Base-by-base conservation (phyloP, 805 yeast species). In the Hanseniaspora occidentalis region DNA sequence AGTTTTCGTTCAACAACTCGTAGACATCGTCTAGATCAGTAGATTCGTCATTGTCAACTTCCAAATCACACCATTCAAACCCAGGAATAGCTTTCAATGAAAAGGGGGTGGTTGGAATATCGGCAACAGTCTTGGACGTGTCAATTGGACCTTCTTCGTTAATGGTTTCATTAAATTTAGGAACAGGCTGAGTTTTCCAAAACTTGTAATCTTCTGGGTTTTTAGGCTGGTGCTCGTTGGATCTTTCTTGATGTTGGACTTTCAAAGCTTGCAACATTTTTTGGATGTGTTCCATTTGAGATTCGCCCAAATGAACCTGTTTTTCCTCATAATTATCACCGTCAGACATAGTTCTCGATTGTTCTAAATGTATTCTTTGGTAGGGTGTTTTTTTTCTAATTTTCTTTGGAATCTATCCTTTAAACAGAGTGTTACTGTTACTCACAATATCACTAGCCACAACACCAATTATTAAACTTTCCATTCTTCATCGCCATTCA, bases 121-220 rank as follows among this genome's bases (percentile, higher is more conserved):
- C 86, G 4, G 61, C 81, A 2, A 88, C 77, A 0, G 75, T 76
- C 55, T 84, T 84, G 6, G 52, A 38, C 23, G 52, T 48, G 50
- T 86, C 94, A 47, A 88, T 84, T 6, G 94, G 89, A 0, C 96
- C 96, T 53, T 85, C 95, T 9, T 66, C 58, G 5, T 63, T 68
- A 35, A 80, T 67, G 35, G 65, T 57, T 52, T 80, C 92, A 54
- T 83, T 83, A 47, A 88, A 76, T 23, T 67, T 68, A 7, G 86
- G 73, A 17, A 92, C 97, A 0, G 98, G 98, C 62, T 92, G 98
- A 2, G 98, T 92, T 54, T 82, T 84, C 98, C 98, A 92, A 63
- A 92, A 92, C 64, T 83, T 84, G 66, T 88, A 84, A 54, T 88
- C 94, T 19, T 41, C 44, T 35, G 37, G 29, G 13, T 36, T 37